Conservation (phyloP, 2,329 filamentous ascomycete genomes). For the Aspergillus puulaauensis region DNA sequence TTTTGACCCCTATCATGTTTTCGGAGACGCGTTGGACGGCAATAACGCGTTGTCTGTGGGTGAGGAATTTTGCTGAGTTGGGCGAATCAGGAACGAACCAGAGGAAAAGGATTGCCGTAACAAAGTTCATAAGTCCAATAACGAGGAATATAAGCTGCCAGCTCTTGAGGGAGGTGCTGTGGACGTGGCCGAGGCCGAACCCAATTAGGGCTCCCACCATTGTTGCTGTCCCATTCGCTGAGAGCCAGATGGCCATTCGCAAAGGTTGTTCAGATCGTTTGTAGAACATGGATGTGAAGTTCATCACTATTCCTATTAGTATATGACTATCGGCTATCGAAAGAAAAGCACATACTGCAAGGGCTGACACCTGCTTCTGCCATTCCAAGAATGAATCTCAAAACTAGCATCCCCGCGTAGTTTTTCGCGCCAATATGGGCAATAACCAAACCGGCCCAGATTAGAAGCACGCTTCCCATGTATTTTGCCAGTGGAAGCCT, state of each 20-base stretch:
- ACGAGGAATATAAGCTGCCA: slow-evolving; percentile 46
- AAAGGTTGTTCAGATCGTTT: slow-evolving; percentile 39
- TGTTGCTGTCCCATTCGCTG: slow-evolving; percentile 37
- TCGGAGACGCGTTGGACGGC: slow-evolving; percentile 43
- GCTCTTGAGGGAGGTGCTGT: slow-evolving; percentile 26
- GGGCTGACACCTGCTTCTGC: slow-evolving; percentile 38
- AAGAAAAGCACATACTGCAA: slow-evolving; percentile 22
- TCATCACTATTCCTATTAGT: slow-evolving; percentile 26
- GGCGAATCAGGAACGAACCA: slow-evolving; percentile 40
- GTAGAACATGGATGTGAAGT: slow-evolving; percentile 40
- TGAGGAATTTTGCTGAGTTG: slow-evolving; percentile 39
- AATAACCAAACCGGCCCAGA: slow-evolving; percentile 45
- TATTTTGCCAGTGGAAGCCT: slow-evolving; percentile 44
- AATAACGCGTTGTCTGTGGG: slow-evolving; percentile 38
- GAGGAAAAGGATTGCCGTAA: slow-evolving; percentile 37
- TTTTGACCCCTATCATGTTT: slow-evolving; percentile 45
- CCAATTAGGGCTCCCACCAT: slow-evolving; percentile 39
- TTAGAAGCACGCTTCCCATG: slow-evolving; percentile 40
- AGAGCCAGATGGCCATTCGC: slow-evolving; percentile 37
- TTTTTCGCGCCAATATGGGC: slow-evolving; percentile 39
- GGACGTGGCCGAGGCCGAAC: slow-evolving; percentile 36
- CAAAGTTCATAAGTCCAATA: slow-evolving; percentile 46
- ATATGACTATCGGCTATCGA: background rate
- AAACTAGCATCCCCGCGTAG: slow-evolving; percentile 45
- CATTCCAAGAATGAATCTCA: slow-evolving; percentile 50